Percentiles rank a stretch among this genome's conserved stretches.
Evolutionary conservation across 1,139 yeast species (phyloP).

Genomic region (Blastobotrys indianensis): DNA sequence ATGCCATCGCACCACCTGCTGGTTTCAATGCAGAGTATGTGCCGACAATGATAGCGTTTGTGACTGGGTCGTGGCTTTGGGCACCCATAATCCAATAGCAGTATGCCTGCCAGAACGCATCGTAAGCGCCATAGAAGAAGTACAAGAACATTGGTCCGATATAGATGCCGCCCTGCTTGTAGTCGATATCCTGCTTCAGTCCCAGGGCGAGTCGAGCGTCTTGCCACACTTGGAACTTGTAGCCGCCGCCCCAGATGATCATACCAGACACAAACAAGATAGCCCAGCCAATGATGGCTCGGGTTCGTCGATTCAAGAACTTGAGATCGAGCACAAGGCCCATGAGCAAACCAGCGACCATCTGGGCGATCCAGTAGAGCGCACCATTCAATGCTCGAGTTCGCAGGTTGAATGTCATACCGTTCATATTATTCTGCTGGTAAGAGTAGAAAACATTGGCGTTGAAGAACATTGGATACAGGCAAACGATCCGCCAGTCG

Average conservation of each 20-base stretch:
- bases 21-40: conserved; percentile 59
- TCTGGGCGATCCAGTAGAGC: conserved; percentile 51
- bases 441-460: conserved; percentile 39
- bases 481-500: conserved; percentile 47
- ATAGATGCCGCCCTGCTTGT: conserved; percentile 37
- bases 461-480: conserved; percentile 54
- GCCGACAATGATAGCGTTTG: conserved; percentile 53
- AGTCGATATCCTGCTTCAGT: conserved; percentile 34
- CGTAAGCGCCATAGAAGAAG: conserved; percentile 54
- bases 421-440: conserved; percentile 49
- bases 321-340: conserved; percentile 44
- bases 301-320: conserved; percentile 36
- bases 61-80: conserved; percentile 50
- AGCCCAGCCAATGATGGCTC: conserved; percentile 48
- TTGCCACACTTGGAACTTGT: conserved; percentile 45
- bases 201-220: conserved; percentile 23
- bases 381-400: conserved; percentile 52
- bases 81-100: conserved; percentile 55
- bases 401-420: conserved; percentile 46
- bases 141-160: conserved; percentile 58
- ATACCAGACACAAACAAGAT: conserved; percentile 37
- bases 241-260: conserved; percentile 60
- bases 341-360: conserved; percentile 46
- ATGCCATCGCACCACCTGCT: conserved; percentile 56
- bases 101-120: conserved; percentile 54